A percentile compares a stretch with the other conserved stretches of the same genome.
phyloP scores from a whole-genome alignment of 2,329 filamentous ascomycete species.

The Aureobasidium melanogenum region DNA sequence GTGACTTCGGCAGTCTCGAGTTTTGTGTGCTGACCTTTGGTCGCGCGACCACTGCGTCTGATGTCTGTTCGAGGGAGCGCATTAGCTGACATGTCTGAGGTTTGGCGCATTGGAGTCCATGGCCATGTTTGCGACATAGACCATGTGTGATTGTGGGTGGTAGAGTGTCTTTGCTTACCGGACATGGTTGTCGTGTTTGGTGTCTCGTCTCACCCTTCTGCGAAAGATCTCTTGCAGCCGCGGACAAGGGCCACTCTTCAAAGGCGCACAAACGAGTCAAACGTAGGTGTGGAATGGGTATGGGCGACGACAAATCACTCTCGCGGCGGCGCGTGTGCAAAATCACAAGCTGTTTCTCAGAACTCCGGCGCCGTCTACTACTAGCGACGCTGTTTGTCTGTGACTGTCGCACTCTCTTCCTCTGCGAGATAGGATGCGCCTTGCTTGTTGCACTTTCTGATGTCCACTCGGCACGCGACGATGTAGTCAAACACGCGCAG shows the following conservation, averaged over 20 bases:
- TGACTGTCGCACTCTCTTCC: neutral
- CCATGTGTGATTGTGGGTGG: neutral
- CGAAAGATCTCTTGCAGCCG: neutral
- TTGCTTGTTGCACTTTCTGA: neutral
- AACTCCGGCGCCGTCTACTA: neutral
- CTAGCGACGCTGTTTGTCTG: neutral
- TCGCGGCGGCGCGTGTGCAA: constrained; percentile 4
- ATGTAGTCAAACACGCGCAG: constrained; percentile 2
- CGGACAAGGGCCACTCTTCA: neutral
- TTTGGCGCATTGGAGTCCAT: neutral
- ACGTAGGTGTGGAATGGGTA: neutral
- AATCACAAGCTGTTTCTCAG: constrained; percentile 1
- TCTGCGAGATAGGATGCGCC: neutral
- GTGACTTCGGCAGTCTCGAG: constrained; percentile 63
- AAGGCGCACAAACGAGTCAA: constrained; percentile 6
- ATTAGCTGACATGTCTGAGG: constrained; percentile 7
- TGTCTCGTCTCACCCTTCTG: neutral
- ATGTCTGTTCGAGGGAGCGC: constrained; percentile 57
- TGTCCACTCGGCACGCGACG: constrained; percentile 1
- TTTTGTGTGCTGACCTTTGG: constrained; percentile 93
- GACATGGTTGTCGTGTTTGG: constrained; percentile 9
- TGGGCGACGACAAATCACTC: constrained; percentile 3
- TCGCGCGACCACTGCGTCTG: constrained; percentile 87
- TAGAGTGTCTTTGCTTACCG: constrained; percentile 12
- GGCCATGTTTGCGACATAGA: neutral